phyloP scores from a whole-genome alignment of 2,329 filamentous ascomycete genomes.

The Colletotrichum paranaense region DNA sequence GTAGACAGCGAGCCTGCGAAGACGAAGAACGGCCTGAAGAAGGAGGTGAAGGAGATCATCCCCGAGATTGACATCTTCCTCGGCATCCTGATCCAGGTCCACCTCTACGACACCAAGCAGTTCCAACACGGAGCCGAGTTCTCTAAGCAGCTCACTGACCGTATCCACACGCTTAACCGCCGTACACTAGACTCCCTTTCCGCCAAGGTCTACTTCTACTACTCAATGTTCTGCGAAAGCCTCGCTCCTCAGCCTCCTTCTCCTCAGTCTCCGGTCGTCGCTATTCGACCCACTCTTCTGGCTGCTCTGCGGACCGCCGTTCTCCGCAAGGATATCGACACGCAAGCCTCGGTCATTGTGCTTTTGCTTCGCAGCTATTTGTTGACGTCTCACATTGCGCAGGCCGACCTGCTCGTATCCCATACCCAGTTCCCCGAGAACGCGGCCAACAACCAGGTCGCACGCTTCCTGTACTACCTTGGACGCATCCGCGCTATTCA shows the following conservation, averaged over 20 bases:
- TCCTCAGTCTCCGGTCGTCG: slow-evolving; percentile 85
- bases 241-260: slow-evolving; percentile 89
- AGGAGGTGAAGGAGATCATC: slow-evolving; percentile 79
- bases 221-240: slow-evolving; percentile 94
- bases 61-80: slow-evolving; percentile 92
- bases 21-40: slow-evolving; percentile 69
- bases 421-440: slow-evolving; percentile 96
- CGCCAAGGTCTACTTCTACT: slow-evolving; percentile 98
- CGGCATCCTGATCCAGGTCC: slow-evolving; percentile 86
- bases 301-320: slow-evolving; percentile 94
- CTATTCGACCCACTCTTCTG: slow-evolving; percentile 86
- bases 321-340: slow-evolving; percentile 94
- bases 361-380: slow-evolving; percentile 96
- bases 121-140: slow-evolving; percentile 85
- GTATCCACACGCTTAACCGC: slow-evolving; percentile 89
- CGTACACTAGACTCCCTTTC: slow-evolving; percentile 93
- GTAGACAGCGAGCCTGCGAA: slow-evolving; percentile 71
- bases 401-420: slow-evolving; percentile 94
- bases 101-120: slow-evolving; percentile 87
- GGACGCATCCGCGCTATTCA: slow-evolving; percentile 97
- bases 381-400: slow-evolving; percentile 93
- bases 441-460: slow-evolving; percentile 97
- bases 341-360: slow-evolving; percentile 96
- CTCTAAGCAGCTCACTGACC: slow-evolving; percentile 84
- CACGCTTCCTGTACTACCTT: slow-evolving; percentile 96